Evolutionary conservation across 75 land plant genomes (phyloP), one percentile per base, ranked within the genome.

Genomic region (Pinus albicaulis): DNA sequence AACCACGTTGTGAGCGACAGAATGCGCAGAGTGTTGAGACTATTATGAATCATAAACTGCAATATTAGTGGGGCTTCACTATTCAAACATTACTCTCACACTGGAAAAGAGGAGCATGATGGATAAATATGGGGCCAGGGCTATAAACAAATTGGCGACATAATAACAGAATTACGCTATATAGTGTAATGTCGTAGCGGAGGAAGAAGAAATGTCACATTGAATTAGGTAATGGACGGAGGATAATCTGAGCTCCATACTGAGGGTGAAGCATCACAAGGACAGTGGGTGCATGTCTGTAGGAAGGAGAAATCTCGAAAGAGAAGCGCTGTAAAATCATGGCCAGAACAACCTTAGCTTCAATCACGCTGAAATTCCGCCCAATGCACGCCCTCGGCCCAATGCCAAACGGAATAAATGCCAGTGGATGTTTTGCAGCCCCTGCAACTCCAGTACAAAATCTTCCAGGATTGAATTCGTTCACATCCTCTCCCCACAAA

Each of bases 351-450:
- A 83, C 55, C 77, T 83, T 83, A 59, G 83, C 80, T 31, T 89
- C 84, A 55, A 83, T 70, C 25, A 89, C 57, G 59, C 88, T 88
- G 8, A 83, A 70, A 80, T 86, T 83, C 74, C 80, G 83, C 38
- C 86, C 91, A 28, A 89, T 79, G 78, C 91, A 89, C 55, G 48
- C 76, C 7, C 89, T 72, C 16, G 84, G 83, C 7, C 91, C 91
- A 19, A 83, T 66, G 34, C 89, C 83, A 53, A 89, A 89, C 20
- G 88, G 88, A 26, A 89, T 83, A 76, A 79, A 89, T 1, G 89
- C 86, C 36, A 31, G 74, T 3, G 89, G 91, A 31, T 86, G 83
- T 23, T 66, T 76, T 14, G 81, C 77, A 7, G 89, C 89, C 4
- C 80, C 70, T 14, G 82, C 79, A 22, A 79, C 82, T 0, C 89